These are phyloP conservation scores for Termitomyces sp. DNA, from an alignment of 768 basidiomycete genomes.

Conservation along the genomic window DNA sequence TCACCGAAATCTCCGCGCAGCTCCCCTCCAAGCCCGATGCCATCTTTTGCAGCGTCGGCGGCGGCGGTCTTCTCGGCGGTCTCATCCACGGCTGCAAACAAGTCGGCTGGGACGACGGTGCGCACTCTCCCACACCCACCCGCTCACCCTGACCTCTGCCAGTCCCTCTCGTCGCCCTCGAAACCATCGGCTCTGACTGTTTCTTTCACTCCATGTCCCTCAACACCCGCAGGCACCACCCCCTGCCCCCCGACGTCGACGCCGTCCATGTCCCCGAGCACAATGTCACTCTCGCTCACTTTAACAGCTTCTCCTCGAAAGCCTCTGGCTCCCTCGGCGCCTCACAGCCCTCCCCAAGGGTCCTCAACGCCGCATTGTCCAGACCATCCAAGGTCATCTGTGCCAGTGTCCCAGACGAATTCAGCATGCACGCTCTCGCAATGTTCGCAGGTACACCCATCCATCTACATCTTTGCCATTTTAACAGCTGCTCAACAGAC, in stretches of 20 bases:
- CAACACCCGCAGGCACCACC: conserved; percentile 35
- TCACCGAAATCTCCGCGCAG: conserved; percentile 55
- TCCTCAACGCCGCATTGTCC: conserved; percentile 61
- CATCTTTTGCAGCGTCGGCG: conserved; percentile 75
- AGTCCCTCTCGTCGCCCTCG: conserved; percentile 64
- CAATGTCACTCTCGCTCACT: conserved; percentile 50
- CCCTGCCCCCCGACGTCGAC: conserved; percentile 35
- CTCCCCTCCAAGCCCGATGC: conserved; percentile 54
- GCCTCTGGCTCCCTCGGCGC: conserved; percentile 72
- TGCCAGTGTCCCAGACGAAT: conserved; percentile 59
- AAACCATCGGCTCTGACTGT: conserved; percentile 68
- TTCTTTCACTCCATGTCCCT: conserved; percentile 68
- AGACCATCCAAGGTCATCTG: conserved; percentile 51
- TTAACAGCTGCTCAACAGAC: conserved; percentile 30
- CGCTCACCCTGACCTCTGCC: neutral
- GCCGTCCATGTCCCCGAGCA: conserved; percentile 33
- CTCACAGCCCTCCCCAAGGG: conserved; percentile 52
- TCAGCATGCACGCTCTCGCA: conserved; percentile 56
- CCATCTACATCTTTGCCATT: neutral
- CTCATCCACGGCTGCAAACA: conserved; percentile 59
- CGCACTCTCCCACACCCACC: conserved; percentile 5
- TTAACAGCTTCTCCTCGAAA: conserved; percentile 50
- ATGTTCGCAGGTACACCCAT: conserved; percentile 50
- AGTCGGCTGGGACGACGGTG: conserved; percentile 68
- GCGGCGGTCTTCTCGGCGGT: conserved; percentile 67